These are phyloP conservation scores for Penicillium digitatum DNA, from an alignment of 2,329 filamentous ascomycete species.

Conservation along the genomic window DNA sequence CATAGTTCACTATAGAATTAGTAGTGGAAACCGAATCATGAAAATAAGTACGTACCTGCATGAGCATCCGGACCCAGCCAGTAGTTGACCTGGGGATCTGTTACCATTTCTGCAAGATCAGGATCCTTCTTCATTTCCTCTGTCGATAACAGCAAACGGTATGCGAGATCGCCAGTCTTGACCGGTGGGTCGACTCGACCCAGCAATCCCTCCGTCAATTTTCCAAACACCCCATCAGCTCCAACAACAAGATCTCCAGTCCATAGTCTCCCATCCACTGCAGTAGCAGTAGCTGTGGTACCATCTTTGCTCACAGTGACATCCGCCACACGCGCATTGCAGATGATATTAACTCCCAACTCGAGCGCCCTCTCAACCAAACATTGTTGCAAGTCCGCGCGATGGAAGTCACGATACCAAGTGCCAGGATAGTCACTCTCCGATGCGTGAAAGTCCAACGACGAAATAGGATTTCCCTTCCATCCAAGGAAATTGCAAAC, in stretches of 20 bases:
- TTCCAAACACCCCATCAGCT: constrained; percentile 30
- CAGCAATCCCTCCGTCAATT: constrained; percentile 45
- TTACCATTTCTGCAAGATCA: constrained; percentile 45
- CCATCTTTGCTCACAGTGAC: constrained; percentile 35
- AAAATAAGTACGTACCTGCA: constrained; percentile 28
- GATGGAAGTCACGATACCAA: constrained; percentile 54
- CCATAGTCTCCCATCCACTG: constrained; percentile 25
- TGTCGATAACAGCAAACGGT: constrained; percentile 50
- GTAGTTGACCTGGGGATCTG: constrained; percentile 50
- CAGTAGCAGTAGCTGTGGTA: constrained; percentile 38
- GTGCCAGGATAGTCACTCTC: constrained; percentile 34
- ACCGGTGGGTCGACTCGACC: constrained; percentile 45
- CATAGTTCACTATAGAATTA: constrained; percentile 51
- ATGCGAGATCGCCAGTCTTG: constrained; percentile 55
- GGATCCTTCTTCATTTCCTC: constrained; percentile 48
- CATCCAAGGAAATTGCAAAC: constrained; percentile 51
- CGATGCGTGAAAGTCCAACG: constrained; percentile 48
- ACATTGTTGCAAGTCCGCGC: constrained; percentile 50
- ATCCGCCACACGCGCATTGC: constrained; percentile 44
- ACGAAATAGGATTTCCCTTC: constrained; percentile 50
- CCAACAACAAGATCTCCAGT: constrained; percentile 25
- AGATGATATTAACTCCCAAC: constrained; percentile 48
- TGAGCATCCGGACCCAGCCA: constrained; percentile 54
- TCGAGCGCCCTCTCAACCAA: constrained; percentile 48
- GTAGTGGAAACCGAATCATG: not conserved